Conservation (phyloP, 306 rosid genomes). For the Vicia sativa region DNA sequence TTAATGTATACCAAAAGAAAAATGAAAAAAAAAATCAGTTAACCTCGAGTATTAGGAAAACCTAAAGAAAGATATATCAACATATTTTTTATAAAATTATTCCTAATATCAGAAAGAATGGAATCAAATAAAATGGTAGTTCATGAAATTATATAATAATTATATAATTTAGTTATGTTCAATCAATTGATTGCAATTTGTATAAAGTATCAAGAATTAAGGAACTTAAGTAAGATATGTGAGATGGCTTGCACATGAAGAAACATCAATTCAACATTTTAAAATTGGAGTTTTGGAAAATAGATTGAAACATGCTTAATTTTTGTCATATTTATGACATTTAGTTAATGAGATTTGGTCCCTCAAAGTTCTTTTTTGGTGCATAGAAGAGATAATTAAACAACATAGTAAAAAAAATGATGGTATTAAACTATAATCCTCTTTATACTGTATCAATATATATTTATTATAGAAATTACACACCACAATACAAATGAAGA, state of each 20-base stretch:
- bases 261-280: slow-evolving; percentile 2
- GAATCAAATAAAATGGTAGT: too few relatives aligned
- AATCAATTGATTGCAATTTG: neutral
- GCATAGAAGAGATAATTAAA: neutral
- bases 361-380: neutral
- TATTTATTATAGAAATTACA: neutral
- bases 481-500: slow-evolving; percentile 18
- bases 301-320: neutral
- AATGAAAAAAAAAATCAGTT: too few relatives aligned
- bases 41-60: too few relatives aligned
- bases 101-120: too few relatives aligned
- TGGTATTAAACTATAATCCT: neutral
- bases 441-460: neutral
- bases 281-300: neutral
- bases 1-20: too few relatives aligned
- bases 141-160: too few relatives aligned
- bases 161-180: too few relatives aligned
- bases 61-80: too few relatives aligned
- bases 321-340: too few relatives aligned
- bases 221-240: neutral
- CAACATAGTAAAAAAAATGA: neutral
- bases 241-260: slow-evolving; percentile 2
- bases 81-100: too few relatives aligned
- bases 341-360: too few relatives aligned
- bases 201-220: neutral